Percentiles rank a stretch among this genome's conserved stretches.
phyloP scores from a whole-genome alignment of 2,329 filamentous ascomycete species.

The Curvularia spicifera region DNA sequence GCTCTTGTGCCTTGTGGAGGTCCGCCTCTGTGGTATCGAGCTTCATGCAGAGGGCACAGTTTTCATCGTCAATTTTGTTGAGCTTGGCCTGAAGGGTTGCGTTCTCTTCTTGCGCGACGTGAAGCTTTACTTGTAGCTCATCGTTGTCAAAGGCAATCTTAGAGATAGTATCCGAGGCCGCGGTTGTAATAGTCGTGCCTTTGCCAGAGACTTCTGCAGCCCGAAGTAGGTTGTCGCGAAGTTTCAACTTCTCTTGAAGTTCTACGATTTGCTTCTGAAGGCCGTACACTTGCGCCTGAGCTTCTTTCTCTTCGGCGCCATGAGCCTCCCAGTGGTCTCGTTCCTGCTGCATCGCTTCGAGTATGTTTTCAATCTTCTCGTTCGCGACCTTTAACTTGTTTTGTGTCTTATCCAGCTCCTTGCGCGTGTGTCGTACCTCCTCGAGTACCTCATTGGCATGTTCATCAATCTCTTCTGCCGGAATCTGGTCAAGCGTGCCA shows the following conservation, averaged over 20 bases:
- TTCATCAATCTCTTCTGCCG: not conserved
- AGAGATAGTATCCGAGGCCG: not conserved
- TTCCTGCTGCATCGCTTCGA: not conserved
- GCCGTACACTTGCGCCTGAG: not conserved
- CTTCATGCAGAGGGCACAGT: not conserved
- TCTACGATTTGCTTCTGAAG: not conserved
- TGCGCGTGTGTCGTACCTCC: not conserved
- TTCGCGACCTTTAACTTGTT: not conserved
- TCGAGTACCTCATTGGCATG: not conserved
- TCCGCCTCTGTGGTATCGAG: not conserved
- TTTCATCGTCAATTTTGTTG: not conserved
- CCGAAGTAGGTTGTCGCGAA: not conserved
- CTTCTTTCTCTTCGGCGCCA: not conserved
- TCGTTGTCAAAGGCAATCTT: not conserved
- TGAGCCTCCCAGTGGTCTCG: not conserved
- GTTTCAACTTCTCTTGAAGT: not conserved
- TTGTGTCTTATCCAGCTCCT: not conserved
- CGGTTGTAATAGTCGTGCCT: not conserved
- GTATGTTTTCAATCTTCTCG: not conserved
- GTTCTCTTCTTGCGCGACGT: not conserved
- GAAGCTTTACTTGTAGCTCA: not conserved
- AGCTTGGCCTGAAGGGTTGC: not conserved
- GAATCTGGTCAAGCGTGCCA: not conserved
- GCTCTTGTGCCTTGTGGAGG: not conserved
- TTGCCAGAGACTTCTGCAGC: not conserved